Percentiles rank a stretch among this genome's conserved stretches.
Conservation (phyloP, 345 rosid species). For the Camelina neglecta region DNA sequence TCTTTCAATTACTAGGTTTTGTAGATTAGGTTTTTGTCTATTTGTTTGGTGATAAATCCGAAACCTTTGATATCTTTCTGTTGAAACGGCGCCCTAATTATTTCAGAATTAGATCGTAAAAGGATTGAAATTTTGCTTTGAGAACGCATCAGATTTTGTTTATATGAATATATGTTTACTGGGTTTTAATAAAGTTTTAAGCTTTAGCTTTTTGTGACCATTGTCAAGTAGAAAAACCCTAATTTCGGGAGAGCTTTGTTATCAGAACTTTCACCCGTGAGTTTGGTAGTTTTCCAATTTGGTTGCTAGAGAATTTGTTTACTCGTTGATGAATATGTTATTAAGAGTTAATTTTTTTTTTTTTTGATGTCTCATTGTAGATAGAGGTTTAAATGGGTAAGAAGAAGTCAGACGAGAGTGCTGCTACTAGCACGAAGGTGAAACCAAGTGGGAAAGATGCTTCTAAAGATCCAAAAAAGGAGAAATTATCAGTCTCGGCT, state of each 20-base stretch:
- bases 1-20: not conserved
- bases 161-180: not conserved
- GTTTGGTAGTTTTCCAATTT: not conserved
- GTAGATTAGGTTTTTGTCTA: not conserved
- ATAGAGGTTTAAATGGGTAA: conserved; percentile 62
- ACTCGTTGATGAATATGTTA: not conserved
- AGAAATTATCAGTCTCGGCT: conserved; percentile 74
- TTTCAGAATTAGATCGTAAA: not conserved
- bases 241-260: not conserved
- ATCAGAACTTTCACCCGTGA: not conserved
- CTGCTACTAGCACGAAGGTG: conserved; percentile 46
- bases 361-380: conserved; percentile 20
- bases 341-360: not conserved
- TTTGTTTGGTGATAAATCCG: not conserved
- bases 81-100: not conserved
- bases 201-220: not conserved
- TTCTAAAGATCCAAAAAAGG: conserved; percentile 62
- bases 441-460: conserved; percentile 61
- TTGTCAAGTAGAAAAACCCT: conserved; percentile 11
- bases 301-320: not conserved
- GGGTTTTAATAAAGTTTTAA: not conserved
- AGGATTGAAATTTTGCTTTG: not conserved
- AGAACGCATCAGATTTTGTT: not conserved
- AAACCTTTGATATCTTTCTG: not conserved
- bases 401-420: conserved; percentile 69